These are phyloP conservation scores for Catharanthus roseus DNA, from an alignment of 257 asterid species.

Conservation along the genomic window DNA sequence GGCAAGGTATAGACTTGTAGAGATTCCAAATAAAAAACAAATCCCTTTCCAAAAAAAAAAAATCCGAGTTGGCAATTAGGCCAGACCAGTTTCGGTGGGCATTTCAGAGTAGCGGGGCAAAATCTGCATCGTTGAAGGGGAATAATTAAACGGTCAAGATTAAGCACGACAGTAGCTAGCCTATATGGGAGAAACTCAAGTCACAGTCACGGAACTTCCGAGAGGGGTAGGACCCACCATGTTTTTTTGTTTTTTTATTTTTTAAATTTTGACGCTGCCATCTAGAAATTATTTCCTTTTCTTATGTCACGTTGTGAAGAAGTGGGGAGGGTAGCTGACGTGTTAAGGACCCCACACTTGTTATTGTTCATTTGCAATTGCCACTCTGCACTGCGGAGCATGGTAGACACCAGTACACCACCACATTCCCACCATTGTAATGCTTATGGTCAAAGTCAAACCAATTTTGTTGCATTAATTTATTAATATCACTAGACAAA, in stretches of 20 bases:
- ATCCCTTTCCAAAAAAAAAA: constrained; percentile 26
- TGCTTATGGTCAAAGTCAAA: not conserved
- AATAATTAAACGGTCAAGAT: constrained; percentile 31
- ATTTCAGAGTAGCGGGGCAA: constrained; percentile 23
- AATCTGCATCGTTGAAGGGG: constrained; percentile 22
- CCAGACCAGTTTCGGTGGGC: constrained; percentile 32
- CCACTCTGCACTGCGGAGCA: not conserved
- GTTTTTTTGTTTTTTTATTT: not conserved
- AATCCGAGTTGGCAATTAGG: constrained; percentile 54
- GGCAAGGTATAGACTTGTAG: too few relatives aligned
- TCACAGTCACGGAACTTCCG: constrained; percentile 71
- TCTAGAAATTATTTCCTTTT: constrained; percentile 24
- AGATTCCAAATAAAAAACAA: constrained; percentile 26
- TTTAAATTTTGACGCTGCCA: constrained; percentile 21
- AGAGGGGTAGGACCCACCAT: constrained; percentile 40
- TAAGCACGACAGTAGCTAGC: not conserved
- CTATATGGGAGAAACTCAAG: constrained; percentile 19
- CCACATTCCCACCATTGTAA: too few relatives aligned
- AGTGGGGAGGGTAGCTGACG: constrained; percentile 21
- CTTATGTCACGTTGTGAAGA: constrained; percentile 39
- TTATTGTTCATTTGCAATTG: not conserved
- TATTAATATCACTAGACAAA: too few relatives aligned
- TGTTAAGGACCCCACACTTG: constrained; percentile 26
- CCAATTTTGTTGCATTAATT: too few relatives aligned
- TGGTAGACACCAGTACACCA: constrained; percentile 6